Evolutionary conservation across 1,139 yeast genomes (phyloP).

Genomic region (Sugiyamaella novakii): DNA sequence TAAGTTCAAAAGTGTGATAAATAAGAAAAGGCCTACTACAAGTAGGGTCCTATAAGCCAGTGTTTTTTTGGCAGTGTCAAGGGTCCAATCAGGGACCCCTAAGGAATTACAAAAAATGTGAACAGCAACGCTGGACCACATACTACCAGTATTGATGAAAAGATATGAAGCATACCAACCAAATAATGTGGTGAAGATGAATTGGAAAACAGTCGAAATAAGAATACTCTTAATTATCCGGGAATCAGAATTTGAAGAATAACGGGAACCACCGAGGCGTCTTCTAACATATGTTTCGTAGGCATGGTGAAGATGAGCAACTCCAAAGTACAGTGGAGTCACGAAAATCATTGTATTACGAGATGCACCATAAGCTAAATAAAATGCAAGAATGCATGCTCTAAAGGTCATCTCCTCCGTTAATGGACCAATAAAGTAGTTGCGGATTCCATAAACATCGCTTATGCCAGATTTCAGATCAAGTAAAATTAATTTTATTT

Average conservation of each 20-base stretch:
- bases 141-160: conserved; percentile 54
- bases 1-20: conserved; percentile 31
- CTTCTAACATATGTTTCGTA: conserved; percentile 49
- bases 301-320: conserved; percentile 93
- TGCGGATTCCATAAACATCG: conserved; percentile 59
- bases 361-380: conserved; percentile 30
- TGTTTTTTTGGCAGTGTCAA: conserved; percentile 29
- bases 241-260: background rate
- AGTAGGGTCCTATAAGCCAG: conserved; percentile 49
- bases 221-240: conserved; percentile 28
- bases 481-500: conserved; percentile 23
- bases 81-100: conserved; percentile 65
- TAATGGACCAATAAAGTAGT: conserved; percentile 75
- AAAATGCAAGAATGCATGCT: conserved; percentile 55
- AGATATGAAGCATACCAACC: conserved; percentile 73
- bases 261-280: background rate
- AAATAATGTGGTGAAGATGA: conserved; percentile 73
- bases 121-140: conserved; percentile 64
- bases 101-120: conserved; percentile 77
- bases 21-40: conserved; percentile 49
- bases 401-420: conserved; percentile 88
- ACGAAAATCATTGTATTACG: conserved; percentile 42
- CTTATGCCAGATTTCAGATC: conserved; percentile 31
- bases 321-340: conserved; percentile 76
- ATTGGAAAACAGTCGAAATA: conserved; percentile 56